A percentile compares a stretch with the other conserved stretches of the same genome.
phyloP scores from a whole-genome alignment of 805 yeast genomes.

The Limtongia smithiae region DNA sequence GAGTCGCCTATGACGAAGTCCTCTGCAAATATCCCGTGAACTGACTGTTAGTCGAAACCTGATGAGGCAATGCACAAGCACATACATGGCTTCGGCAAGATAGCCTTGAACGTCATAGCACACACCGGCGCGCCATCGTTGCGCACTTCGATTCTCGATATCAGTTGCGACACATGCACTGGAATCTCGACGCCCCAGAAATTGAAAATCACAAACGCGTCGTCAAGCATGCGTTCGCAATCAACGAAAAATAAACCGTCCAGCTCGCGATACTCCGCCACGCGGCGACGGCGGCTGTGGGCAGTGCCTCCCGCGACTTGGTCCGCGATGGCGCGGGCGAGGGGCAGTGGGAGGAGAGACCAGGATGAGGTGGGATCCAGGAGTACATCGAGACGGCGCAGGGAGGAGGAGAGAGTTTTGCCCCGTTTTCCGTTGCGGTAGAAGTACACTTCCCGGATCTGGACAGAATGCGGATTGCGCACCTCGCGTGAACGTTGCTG shows the following conservation, averaged over 20 bases:
- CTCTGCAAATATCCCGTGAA: background rate
- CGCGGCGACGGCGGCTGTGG: too few species aligned
- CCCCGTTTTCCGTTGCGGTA: background rate
- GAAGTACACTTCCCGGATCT: constrained; percentile 1
- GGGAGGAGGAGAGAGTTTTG: background rate
- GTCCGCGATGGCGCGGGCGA: constrained; percentile 8
- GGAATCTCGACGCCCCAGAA: constrained; percentile 15
- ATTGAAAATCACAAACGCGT: constrained; percentile 6
- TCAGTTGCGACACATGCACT: constrained; percentile 12
- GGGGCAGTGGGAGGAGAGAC: constrained; percentile 14
- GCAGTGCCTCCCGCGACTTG: background rate
- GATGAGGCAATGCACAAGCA: background rate
- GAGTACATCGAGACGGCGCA: background rate
- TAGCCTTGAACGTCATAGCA: constrained; percentile 13
- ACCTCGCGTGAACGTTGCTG: constrained; percentile 1
- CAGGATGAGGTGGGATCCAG: constrained; percentile 17
- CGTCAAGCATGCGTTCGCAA: background rate
- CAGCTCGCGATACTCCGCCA: constrained; percentile 1
- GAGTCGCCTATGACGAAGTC: constrained; percentile 17
- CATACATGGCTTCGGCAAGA: background rate
- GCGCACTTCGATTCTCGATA: constrained; percentile 6
- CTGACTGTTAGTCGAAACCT: background rate
- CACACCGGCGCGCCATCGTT: constrained; percentile 16
- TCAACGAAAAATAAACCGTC: constrained; percentile 3
- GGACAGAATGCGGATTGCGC: background rate